phyloP scores from a whole-genome alignment of 176 grass and related monocot species.

The Oryza australiensis region DNA sequence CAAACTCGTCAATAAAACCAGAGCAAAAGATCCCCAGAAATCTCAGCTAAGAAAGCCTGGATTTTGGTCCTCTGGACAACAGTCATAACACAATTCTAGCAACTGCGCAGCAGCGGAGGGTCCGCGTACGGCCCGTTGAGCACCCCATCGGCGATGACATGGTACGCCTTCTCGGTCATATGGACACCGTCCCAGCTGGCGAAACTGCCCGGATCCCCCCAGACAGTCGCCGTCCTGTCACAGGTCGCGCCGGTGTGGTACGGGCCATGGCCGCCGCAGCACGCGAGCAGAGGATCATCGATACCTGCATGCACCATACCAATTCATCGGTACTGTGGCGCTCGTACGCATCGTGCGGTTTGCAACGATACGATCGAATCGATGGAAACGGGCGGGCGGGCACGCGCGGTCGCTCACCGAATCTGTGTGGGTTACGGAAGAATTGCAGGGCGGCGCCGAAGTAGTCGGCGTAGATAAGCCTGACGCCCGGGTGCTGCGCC shows the following conservation, averaged over 20 bases:
- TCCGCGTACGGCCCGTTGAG: constrained; percentile 38
- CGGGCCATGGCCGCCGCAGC: constrained; percentile 30
- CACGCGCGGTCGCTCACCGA: background rate
- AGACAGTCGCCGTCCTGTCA: constrained; percentile 7
- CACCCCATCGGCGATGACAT: constrained; percentile 38
- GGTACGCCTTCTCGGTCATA: constrained; percentile 54
- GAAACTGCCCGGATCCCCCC: constrained; percentile 21
- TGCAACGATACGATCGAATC: too few species aligned
- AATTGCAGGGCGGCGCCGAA: constrained; percentile 45
- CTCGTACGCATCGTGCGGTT: too few species aligned
- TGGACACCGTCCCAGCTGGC: constrained; percentile 64
- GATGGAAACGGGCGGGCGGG: background rate
- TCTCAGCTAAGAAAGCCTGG: too few species aligned
- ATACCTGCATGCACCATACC: constrained; percentile 29
- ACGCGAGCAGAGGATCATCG: constrained; percentile 26
- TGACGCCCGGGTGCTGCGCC: constrained; percentile 18
- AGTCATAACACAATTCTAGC: background rate
- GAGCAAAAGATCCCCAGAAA: background rate
- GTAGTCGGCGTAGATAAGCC: constrained; percentile 60
- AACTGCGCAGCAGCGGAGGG: constrained; percentile 28
- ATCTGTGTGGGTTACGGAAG: background rate
- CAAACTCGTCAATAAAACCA: background rate
- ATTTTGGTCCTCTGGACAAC: too few species aligned
- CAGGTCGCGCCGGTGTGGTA: background rate
- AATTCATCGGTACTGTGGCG: background rate